These are phyloP conservation scores for Lablab purpureus DNA, from an alignment of 306 rosid species.

Conservation along the genomic window DNA sequence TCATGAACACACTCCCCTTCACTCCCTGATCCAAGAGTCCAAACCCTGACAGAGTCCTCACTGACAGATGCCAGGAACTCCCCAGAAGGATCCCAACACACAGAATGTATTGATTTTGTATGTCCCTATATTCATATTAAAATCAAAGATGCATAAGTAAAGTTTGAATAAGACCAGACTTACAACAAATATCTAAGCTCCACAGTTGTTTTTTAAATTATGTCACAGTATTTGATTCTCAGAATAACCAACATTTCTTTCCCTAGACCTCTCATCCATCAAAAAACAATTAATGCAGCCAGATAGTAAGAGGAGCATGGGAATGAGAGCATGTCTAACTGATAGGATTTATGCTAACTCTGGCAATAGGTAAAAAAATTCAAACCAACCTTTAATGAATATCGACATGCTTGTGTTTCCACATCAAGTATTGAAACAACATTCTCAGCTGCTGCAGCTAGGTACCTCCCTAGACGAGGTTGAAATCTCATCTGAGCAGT, in stretches of 20 bases:
- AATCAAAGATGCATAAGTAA: constrained; percentile 28
- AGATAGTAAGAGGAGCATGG: neutral
- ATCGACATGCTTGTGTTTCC: constrained; percentile 76
- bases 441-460: constrained; percentile 91
- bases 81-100: constrained; percentile 94
- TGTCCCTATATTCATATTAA: constrained; percentile 75
- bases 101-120: constrained; percentile 73
- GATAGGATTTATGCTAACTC: constrained; percentile 4
- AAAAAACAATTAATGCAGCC: neutral
- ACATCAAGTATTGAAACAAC: constrained; percentile 90
- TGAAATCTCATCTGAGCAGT: constrained; percentile 93
- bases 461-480: constrained; percentile 86
- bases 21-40: constrained; percentile 85
- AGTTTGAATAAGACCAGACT: constrained; percentile 21
- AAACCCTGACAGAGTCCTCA: constrained; percentile 95
- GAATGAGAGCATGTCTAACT: constrained; percentile 9
- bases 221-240: constrained; percentile 14
- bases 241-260: constrained; percentile 14
- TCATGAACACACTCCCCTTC: constrained; percentile 92
- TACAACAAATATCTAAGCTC: constrained; percentile 2
- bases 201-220: constrained; percentile 1
- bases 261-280: neutral
- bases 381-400: constrained; percentile 73
- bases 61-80: constrained; percentile 94
- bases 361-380: neutral